Conservation (phyloP, 495 filamentous ascomycete genomes). For the Chaetomium tenue region DNA sequence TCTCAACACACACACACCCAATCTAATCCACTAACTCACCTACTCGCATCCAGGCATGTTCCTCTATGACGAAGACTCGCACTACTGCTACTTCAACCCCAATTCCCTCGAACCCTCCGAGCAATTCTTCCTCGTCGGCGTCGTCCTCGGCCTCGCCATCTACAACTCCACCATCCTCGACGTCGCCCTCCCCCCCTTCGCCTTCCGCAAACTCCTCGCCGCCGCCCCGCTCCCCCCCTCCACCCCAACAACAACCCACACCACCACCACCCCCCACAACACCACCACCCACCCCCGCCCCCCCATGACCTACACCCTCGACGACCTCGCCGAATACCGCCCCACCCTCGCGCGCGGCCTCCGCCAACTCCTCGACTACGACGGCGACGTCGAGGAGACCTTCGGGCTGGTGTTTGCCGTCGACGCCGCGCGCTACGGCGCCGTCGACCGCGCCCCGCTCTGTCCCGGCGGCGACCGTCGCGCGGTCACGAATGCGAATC, state of each 20-base stretch:
- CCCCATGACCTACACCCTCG: constrained; percentile 69
- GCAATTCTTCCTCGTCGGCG: constrained; percentile 89
- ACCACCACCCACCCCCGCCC: constrained; percentile 55
- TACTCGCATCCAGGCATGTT: constrained; percentile 75
- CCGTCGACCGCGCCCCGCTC: constrained; percentile 63
- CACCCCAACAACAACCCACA: constrained; percentile 27
- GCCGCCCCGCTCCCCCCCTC: constrained; percentile 57
- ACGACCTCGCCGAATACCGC: constrained; percentile 82
- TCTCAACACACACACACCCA: neutral
- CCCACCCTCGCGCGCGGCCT: constrained; percentile 76
- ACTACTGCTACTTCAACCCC: constrained; percentile 94
- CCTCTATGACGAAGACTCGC: constrained; percentile 90
- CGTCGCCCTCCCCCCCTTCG: constrained; percentile 86
- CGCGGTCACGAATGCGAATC: constrained; percentile 80
- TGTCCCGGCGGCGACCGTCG: constrained; percentile 71
- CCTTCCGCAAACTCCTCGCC: constrained; percentile 82
- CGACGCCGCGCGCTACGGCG: constrained; percentile 75
- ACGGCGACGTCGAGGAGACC: constrained; percentile 67
- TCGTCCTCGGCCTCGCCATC: constrained; percentile 84
- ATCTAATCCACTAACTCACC: constrained; percentile 17
- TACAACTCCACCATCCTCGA: constrained; percentile 97
- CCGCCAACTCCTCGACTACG: constrained; percentile 73
- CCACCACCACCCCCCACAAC: constrained; percentile 47
- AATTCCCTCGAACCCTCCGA: constrained; percentile 89
- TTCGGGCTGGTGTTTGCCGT: constrained; percentile 85